phyloP scores from a whole-genome alignment of 2,329 filamentous ascomycete genomes.

The Stagonosporopsis cucurbitacearum region DNA sequence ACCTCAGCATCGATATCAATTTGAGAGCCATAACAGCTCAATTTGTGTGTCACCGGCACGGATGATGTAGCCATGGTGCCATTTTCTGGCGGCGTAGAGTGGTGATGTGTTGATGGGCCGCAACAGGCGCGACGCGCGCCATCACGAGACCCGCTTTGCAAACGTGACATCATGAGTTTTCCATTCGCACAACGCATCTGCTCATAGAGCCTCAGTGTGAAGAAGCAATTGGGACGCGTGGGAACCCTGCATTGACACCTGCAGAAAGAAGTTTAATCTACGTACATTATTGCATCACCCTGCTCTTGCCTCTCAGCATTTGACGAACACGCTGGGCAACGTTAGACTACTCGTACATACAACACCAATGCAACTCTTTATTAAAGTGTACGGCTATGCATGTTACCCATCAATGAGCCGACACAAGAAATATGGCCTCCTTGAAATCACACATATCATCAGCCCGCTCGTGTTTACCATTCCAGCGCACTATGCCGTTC shows the following conservation, averaged over 20 bases:
- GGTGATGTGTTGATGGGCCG: conserved; percentile 6
- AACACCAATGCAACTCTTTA: neutral
- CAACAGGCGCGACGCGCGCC: conserved; percentile 16
- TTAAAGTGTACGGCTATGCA: neutral
- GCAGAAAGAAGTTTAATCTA: neutral
- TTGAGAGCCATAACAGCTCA: conserved; percentile 70
- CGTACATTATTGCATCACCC: neutral
- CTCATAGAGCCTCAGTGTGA: neutral
- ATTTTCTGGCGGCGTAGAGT: conserved; percentile 19
- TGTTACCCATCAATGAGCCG: conserved; percentile 1
- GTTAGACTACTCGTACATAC: neutral
- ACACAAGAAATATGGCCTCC: conserved; percentile 49
- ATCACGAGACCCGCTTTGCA: conserved; percentile 14
- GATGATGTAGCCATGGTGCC: conserved; percentile 35
- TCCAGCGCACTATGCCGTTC: conserved; percentile 62
- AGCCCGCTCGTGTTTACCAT: conserved; percentile 55
- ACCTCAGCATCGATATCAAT: conserved; percentile 56
- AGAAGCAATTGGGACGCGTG: neutral
- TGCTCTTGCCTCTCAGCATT: neutral
- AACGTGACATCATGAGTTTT: conserved; percentile 22
- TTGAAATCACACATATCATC: conserved; percentile 63
- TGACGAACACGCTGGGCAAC: neutral
- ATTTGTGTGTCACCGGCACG: conserved; percentile 17
- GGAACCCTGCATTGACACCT: neutral
- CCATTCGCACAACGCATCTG: neutral